These are phyloP conservation scores for Cerrena zonata DNA, from an alignment of 1,284 basidiomycete genomes.

Conservation along the genomic window DNA sequence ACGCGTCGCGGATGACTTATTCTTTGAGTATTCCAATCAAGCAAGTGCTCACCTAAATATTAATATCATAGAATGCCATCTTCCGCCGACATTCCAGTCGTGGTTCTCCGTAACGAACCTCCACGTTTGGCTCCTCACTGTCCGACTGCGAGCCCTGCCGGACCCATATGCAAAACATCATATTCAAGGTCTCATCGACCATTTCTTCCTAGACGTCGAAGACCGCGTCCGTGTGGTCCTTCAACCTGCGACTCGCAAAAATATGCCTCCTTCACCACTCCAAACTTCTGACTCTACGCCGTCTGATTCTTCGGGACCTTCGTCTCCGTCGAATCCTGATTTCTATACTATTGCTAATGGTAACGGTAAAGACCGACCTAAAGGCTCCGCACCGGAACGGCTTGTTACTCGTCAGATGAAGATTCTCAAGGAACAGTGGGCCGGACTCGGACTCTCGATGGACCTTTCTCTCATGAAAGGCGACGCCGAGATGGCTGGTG, in stretches of 20 bases:
- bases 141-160: slow-evolving; percentile 83
- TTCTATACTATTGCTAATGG: slow-evolving; percentile 48
- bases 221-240: slow-evolving; percentile 82
- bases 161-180: slow-evolving; percentile 57
- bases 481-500: slow-evolving; percentile 79
- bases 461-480: slow-evolving; percentile 74
- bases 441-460: slow-evolving; percentile 75
- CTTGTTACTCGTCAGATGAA: slow-evolving; percentile 89
- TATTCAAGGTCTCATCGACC: slow-evolving; percentile 83
- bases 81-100: slow-evolving; percentile 93
- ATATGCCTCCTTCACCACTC: slow-evolving; percentile 17
- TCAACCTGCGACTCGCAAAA: slow-evolving; percentile 39
- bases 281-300: slow-evolving; percentile 3
- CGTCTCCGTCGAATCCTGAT: slow-evolving; percentile 21
- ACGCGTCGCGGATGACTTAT: no score
- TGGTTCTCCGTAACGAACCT: slow-evolving; percentile 96
- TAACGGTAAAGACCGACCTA: slow-evolving; percentile 30
- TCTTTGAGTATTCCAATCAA: no score
- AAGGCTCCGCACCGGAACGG: slow-evolving; percentile 62
- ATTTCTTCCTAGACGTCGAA: slow-evolving; percentile 95
- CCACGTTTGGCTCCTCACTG: slow-evolving; percentile 86
- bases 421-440: slow-evolving; percentile 88
- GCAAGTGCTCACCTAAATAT: no score
- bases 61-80: slow-evolving; percentile 61
- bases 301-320: neutral